phyloP scores from a whole-genome alignment of 805 yeast species.

The Cyberlindnera japonica region DNA sequence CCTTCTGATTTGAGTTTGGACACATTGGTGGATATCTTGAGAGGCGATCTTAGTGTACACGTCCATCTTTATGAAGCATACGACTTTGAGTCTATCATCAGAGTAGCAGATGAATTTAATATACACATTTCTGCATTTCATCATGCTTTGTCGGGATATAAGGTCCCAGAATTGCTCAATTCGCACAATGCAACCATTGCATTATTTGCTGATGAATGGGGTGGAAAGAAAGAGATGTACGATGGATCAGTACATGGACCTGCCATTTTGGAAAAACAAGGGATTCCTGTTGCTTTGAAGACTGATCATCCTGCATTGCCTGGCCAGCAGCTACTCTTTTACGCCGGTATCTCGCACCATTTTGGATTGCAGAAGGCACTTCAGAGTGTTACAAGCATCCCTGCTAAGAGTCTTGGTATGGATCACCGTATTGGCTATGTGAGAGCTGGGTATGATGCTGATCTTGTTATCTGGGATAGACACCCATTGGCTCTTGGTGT shows the following conservation, averaged over 20 bases:
- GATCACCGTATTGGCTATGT: conserved; percentile 8
- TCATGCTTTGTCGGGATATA: conserved; percentile 9
- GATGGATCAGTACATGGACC: conserved; percentile 7
- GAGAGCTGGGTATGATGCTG: conserved; percentile 9
- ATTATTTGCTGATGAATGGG: conserved; percentile 11
- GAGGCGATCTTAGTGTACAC: conserved; percentile 7
- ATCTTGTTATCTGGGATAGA: conserved; percentile 10
- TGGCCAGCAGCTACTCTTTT: conserved; percentile 8
- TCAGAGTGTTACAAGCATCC: conserved; percentile 5
- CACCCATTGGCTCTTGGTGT: conserved; percentile 8
- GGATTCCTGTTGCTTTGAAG: conserved; percentile 7
- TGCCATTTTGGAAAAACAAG: conserved; percentile 2
- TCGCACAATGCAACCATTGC: conserved; percentile 8
- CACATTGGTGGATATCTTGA: conserved; percentile 6
- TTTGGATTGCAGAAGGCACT: conserved; percentile 5
- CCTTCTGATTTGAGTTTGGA: conserved; percentile 5
- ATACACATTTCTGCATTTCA: conserved; percentile 7
- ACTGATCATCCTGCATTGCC: conserved; percentile 11
- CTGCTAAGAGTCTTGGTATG: conserved; percentile 5
- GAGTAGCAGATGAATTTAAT: conserved; percentile 10
- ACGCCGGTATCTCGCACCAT: conserved; percentile 7
- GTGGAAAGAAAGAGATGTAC: conserved; percentile 10
- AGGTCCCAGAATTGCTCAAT: conserved; percentile 4
- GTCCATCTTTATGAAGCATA: conserved; percentile 10
- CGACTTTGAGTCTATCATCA: conserved; percentile 8